phyloP scores from a whole-genome alignment of 2,329 filamentous ascomycete genomes.

The Fusarium torreyae region DNA sequence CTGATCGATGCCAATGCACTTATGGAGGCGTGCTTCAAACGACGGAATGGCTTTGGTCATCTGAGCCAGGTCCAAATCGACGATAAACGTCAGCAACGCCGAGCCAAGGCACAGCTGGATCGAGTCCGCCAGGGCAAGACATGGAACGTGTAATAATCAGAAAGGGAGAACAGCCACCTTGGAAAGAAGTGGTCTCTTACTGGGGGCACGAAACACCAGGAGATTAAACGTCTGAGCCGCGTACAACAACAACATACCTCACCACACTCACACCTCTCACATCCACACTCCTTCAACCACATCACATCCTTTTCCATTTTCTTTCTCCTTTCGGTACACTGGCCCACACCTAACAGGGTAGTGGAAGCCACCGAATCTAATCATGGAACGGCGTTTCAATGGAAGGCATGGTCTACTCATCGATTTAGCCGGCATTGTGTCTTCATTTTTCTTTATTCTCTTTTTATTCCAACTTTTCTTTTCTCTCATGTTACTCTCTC shows the following conservation, averaged over 20 bases:
- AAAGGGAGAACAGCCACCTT: slow-evolving; percentile 57
- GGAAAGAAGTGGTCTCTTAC: slow-evolving; percentile 56
- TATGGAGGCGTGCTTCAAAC: slow-evolving; percentile 86
- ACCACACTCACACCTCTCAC: slow-evolving; percentile 4
- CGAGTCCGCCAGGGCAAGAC: slow-evolving; percentile 51
- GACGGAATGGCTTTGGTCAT: slow-evolving; percentile 84
- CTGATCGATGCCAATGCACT: slow-evolving; percentile 86
- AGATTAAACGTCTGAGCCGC: slow-evolving; percentile 18
- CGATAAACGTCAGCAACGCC: slow-evolving; percentile 78
- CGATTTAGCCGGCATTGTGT: slow-evolving; percentile 46
- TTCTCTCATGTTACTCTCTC: slow-evolving; percentile 22
- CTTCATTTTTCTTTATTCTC: slow-evolving; percentile 42
- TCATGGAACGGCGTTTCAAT: slow-evolving; percentile 50
- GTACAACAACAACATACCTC: slow-evolving; percentile 5
- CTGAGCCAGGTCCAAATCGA: slow-evolving; percentile 88
- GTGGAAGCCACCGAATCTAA: slow-evolving; percentile 39
- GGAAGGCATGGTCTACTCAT: slow-evolving; percentile 46
- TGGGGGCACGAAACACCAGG: slow-evolving; percentile 18
- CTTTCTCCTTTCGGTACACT: slow-evolving; percentile 35
- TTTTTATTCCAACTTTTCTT: slow-evolving; percentile 25
- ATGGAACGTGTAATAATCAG: slow-evolving; percentile 51
- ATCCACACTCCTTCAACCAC: slow-evolving; percentile 32
- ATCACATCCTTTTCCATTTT: slow-evolving; percentile 16
- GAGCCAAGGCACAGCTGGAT: slow-evolving; percentile 67
- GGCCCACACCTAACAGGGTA: slow-evolving; percentile 28